Evolutionary conservation across 2,329 filamentous ascomycete species (phyloP).

Genomic region (Talaromyces atroroseus): DNA sequence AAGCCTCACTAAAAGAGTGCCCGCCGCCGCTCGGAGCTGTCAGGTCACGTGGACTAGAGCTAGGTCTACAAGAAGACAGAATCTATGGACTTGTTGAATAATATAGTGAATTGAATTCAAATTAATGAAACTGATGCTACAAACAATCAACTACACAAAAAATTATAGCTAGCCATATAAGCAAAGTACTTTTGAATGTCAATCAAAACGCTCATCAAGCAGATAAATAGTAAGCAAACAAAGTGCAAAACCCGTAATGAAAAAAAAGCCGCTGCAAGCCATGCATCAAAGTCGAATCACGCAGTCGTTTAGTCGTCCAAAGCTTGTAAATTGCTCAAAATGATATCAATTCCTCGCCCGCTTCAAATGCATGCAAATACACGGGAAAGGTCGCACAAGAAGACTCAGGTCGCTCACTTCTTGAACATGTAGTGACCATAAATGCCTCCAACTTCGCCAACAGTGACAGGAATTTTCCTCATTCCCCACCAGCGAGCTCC

Average conservation of each 20-base stretch:
- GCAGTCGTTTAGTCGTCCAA: not conserved
- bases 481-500: slow-evolving; percentile 80
- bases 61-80: not conserved
- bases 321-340: slow-evolving; percentile 10
- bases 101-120: not conserved
- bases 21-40: not conserved
- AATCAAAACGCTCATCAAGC: not conserved
- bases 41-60: not conserved
- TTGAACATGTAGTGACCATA: slow-evolving; percentile 59
- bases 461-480: slow-evolving; percentile 58
- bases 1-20: not conserved
- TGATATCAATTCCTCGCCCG: slow-evolving; percentile 7
- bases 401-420: slow-evolving; percentile 29
- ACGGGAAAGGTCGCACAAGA: slow-evolving; percentile 11
- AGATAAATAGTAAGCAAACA: not conserved
- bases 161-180: not conserved
- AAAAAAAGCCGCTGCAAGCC: not conserved
- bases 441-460: slow-evolving; percentile 53
- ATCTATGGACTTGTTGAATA: not conserved
- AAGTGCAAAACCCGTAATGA: not conserved
- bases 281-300: not conserved
- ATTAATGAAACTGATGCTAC: not conserved
- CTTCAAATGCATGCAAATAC: slow-evolving; percentile 9
- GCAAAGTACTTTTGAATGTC: not conserved
- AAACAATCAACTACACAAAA: not conserved